Evolutionary conservation across 139 green algal species (phyloP), one percentile per base, ranked within the genome.

Genomic region (Mesotaenium endlicherianum): DNA sequence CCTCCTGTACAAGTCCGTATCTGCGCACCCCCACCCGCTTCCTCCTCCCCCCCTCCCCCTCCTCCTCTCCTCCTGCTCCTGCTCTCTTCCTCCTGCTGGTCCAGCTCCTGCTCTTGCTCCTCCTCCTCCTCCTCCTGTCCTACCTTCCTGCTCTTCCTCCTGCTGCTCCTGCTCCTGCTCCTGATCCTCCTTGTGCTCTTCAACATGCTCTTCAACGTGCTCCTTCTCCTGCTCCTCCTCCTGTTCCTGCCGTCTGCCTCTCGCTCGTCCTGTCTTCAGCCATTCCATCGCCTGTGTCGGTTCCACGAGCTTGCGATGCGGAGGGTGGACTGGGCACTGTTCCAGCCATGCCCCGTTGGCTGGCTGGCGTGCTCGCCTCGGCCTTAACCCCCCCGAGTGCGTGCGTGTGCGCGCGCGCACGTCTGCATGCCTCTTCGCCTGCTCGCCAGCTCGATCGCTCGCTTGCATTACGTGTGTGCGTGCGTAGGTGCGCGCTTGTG

Each of bases 1-100:
- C 31, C 70, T 86, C 11, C 42, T 81, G 31, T 86, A 82, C 80
- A 86, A 72, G 69, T 86, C 3, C 31, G 78, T 84, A 82, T 64
- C 53, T 64, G 26, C 53, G 53, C 26, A 20, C 26, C 53, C 53
- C 20, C 26, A 20, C 53, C 20, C 26, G 26, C 26, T 34, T 64
- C 53, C 26, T 16, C 69, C 34, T 50, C 17, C 16, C 26, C 30
- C 38, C n/a, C 69, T 55, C 69, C 17, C 69, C 31, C 69, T 77
- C 38, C 69, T 14, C 43, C 69, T 77, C 6, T 4, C 69, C 31
- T 40, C 69, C 69, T 77, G 41, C 69, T 40, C 55, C 5, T 14
- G 6, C 11, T 5, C 42, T 49, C 70, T 79, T 16, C 31, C 31
- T 50, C 34, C 71, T 17, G 14, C 71, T 80, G 8, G 38, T 17